Percentiles rank a stretch among this genome's conserved stretches.
Conservation (phyloP, 371 early-diverging fungal genomes). For the Apophysomyces variabilis region DNA sequence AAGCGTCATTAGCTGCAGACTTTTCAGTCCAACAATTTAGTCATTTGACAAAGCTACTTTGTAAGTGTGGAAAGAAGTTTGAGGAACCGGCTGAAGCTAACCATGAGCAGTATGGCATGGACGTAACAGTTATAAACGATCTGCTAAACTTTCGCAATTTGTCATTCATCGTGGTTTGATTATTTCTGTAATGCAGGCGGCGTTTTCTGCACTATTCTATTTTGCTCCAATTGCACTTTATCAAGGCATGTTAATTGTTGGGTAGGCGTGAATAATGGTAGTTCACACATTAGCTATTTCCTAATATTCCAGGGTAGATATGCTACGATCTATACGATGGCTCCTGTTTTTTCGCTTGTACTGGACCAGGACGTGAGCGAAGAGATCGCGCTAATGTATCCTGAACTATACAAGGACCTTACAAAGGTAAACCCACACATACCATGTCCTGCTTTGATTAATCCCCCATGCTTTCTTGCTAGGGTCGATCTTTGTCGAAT, state of each 20-base stretch:
- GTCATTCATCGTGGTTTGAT: slow-evolving; percentile 99
- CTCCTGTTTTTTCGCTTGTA: slow-evolving; percentile 96
- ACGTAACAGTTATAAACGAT: slow-evolving; percentile 95
- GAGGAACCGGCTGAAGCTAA: background rate
- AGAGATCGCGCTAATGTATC: slow-evolving; percentile 92
- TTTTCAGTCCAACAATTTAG: slow-evolving; percentile 95
- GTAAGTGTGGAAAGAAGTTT: slow-evolving; percentile 31
- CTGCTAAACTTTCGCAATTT: slow-evolving; percentile 96
- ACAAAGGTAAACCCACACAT: slow-evolving; percentile 64
- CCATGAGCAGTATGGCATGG: slow-evolving; percentile 90
- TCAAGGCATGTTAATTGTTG: slow-evolving; percentile 77
- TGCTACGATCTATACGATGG: slow-evolving; percentile 97
- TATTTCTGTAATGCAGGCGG: slow-evolving; percentile 98
- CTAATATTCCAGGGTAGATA: slow-evolving; percentile 77
- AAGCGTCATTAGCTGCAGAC: slow-evolving; percentile 98
- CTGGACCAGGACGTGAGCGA: slow-evolving; percentile 92
- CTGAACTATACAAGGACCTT: slow-evolving; percentile 98
- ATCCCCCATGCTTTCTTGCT: slow-evolving; percentile 1
- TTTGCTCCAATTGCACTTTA: slow-evolving; percentile 98
- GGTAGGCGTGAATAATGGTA: slow-evolving; percentile 25
- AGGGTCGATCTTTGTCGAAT: slow-evolving; percentile 89
- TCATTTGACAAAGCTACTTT: slow-evolving; percentile 81
- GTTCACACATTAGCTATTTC: slow-evolving; percentile 5
- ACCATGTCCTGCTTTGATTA: background rate
- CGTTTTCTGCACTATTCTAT: slow-evolving; percentile 97